Base-by-base conservation (phyloP, 257 asterid species). In the Galeopsis tetrahit region DNA sequence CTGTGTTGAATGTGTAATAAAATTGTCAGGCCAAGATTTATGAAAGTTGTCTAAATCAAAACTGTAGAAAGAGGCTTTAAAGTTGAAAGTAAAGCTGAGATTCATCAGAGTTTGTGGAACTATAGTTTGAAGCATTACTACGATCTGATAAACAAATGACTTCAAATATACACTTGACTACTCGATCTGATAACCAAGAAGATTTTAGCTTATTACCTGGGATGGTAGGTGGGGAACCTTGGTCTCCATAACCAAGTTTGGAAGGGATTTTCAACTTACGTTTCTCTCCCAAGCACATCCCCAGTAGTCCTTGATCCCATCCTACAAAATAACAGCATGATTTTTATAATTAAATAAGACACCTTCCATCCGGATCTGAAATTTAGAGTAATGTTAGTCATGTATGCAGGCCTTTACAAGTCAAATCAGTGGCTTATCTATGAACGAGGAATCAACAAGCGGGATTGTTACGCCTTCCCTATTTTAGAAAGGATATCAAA, bases 261-360 rank as follows among this genome's bases (percentile, higher is more conserved):
- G 99, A 79, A 40, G 99, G 99, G 59, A 95, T 95, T 76, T 87
- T 88, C 89, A 92, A 79, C 87, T 92, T 95, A 42, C 99, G 76
- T 83, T 90, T 92, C 88, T 95, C 99, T 38, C 98, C 98, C 60
- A 95, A 80, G 80, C 99, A 95, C 96, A 91, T 91, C 51, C 98
- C 96, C 15, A 92, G 72, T 28, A 95, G 76, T 53, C 98, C 99
- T 82, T 92, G 99, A 84, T 95, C 99, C 99, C 99, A 95, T 80
- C 99, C 99, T 95, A 92, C 77, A 78, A 67, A 71, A 69, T 10
- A 33, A 69, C 46, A 80, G 53, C 51, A 57, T 70, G 39, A 48
- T 55, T 76, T 53, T 39, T 38, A 63, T 58, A 48, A 58, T 15
- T 53, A 38, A 35, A 31, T 38, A 2, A 52, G 43, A 48, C 28